Evolutionary conservation across 1,284 basidiomycete genomes (phyloP).

Genomic region (Entoloma clypeatum): DNA sequence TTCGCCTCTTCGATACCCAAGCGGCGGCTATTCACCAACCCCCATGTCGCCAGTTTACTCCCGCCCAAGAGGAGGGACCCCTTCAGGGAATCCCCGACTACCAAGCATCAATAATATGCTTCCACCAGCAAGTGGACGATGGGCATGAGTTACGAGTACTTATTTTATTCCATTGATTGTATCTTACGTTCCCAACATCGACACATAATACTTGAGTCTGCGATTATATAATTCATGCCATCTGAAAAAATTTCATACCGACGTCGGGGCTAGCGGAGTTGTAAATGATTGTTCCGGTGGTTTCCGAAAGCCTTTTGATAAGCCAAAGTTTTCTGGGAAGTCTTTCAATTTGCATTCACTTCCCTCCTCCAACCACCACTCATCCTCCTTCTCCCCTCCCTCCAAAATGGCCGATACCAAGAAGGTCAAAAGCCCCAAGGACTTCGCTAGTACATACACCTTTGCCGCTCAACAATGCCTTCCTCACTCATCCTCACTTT

Average conservation of each 20-base stretch:
- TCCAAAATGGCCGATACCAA: constrained; percentile 75
- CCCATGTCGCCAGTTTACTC: constrained; percentile 9
- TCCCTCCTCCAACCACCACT: constrained; percentile 34
- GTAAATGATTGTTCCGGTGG: constrained; percentile 39
- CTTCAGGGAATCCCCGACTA: constrained; percentile 9
- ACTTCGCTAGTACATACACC: constrained; percentile 64
- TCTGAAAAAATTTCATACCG: too few species aligned
- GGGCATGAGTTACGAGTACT: too few species aligned
- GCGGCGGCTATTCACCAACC: constrained; percentile 7
- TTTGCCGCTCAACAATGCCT: constrained; percentile 4
- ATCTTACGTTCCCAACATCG: constrained; percentile 12
- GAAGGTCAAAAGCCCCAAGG: constrained; percentile 76
- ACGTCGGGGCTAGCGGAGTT: constrained; percentile 34
- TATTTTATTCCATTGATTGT: constrained; percentile 10
- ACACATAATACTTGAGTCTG: constrained; percentile 12
- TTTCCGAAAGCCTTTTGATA: constrained; percentile 42
- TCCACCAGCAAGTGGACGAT: constrained; percentile 17
- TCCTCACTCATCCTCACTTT: constrained; percentile 20
- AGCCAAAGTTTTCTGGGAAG: constrained; percentile 38
- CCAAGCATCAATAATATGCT: constrained; percentile 19
- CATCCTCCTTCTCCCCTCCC: constrained; percentile 32
- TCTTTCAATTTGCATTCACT: constrained; percentile 24
- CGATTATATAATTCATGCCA: not conserved
- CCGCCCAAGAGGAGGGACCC: constrained; percentile 6
- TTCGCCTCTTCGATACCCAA: constrained; percentile 15